Conservation (phyloP, 179 eudicot species). For the Beta corolliflora region DNA sequence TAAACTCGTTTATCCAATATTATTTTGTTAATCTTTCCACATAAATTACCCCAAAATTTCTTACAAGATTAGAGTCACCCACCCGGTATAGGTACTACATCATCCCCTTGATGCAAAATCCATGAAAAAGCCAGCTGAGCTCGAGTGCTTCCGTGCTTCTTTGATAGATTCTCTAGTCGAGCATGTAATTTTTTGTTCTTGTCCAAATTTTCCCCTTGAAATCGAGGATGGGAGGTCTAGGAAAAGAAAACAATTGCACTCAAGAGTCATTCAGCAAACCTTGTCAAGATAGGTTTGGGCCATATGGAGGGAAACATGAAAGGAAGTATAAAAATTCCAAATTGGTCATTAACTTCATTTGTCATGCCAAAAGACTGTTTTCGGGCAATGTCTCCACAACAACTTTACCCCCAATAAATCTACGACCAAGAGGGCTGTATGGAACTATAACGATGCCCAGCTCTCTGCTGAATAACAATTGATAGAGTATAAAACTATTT, state of each 20-base stretch:
- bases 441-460: conserved; percentile 77
- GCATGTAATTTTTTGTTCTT: conserved; percentile 33
- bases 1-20: no score
- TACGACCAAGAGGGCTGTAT: conserved; percentile 77
- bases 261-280: not conserved
- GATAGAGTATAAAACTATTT: no score
- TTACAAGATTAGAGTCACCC: not conserved
- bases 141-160: conserved; percentile 57
- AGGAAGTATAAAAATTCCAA: not conserved
- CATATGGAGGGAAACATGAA: not conserved
- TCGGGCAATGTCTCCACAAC: conserved; percentile 54
- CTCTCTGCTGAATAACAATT: conserved; percentile 38
- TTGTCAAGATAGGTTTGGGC: not conserved
- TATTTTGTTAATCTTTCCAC: no score
- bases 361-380: conserved; percentile 52
- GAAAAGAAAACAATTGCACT: not conserved
- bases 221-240: conserved; percentile 35
- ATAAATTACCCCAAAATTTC: no score
- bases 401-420: conserved; percentile 72
- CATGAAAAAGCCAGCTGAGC: conserved; percentile 68
- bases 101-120: conserved; percentile 74
- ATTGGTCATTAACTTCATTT: not conserved
- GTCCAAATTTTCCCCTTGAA: conserved; percentile 32
- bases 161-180: conserved; percentile 33
- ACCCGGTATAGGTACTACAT: conserved; percentile 77